phyloP scores from a whole-genome alignment of 306 rosid species.

The Inga oerstediana region DNA sequence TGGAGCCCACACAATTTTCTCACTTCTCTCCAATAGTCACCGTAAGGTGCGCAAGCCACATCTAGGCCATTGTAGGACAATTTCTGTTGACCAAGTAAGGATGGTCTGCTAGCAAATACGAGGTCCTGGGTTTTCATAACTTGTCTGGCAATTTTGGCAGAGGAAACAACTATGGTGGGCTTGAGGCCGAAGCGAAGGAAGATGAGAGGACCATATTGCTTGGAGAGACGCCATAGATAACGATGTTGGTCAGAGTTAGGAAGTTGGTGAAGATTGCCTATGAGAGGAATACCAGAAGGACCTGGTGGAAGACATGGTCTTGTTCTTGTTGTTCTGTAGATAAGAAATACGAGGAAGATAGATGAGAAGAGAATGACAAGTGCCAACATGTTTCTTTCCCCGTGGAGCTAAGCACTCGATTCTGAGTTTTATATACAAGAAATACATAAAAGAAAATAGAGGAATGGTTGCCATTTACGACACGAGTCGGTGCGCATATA shows the following conservation, averaged over 20 bases:
- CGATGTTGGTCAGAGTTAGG: background rate
- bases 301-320: background rate
- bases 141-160: background rate
- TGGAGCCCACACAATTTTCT: background rate
- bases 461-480: too few species aligned
- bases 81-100: background rate
- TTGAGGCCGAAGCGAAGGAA: background rate
- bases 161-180: background rate
- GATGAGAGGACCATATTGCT: background rate
- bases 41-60: background rate
- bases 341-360: background rate
- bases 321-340: background rate
- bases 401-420: background rate
- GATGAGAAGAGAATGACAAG: background rate
- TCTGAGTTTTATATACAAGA: background rate
- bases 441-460: too few species aligned
- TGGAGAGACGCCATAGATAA: background rate
- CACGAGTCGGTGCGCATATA: too few species aligned
- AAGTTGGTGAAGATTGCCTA: background rate
- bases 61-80: background rate
- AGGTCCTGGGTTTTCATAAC: background rate
- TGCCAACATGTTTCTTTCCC: background rate
- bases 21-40: background rate
- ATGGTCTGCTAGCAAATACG: background rate
- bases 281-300: background rate